A percentile compares a stretch with the other conserved stretches of the same genome.
These are phyloP conservation scores for Phytophthora boehmeriae DNA, from an alignment of 352 stramenopile species.

Conservation along the genomic window DNA sequence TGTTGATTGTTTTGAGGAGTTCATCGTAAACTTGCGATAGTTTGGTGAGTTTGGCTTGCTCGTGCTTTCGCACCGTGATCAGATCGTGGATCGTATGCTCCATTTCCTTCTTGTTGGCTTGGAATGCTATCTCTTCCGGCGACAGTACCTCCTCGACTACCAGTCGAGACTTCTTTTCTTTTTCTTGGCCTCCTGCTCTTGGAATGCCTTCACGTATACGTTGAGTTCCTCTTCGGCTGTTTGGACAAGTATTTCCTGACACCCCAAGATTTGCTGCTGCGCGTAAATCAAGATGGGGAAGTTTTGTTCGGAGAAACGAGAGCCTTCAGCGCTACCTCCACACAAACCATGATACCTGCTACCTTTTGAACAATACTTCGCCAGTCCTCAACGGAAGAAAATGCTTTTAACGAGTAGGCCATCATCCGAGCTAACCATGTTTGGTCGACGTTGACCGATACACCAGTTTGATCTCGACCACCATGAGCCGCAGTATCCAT, in stretches of 20 bases:
- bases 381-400: constrained; percentile 50
- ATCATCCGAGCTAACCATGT: constrained; percentile 59
- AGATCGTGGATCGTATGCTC: constrained; percentile 44
- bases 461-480: constrained; percentile 7
- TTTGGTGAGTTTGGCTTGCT: constrained; percentile 32
- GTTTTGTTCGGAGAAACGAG: constrained; percentile 65
- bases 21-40: constrained; percentile 30
- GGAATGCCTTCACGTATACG: constrained; percentile 50
- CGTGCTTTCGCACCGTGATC: constrained; percentile 18
- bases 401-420: constrained; percentile 38
- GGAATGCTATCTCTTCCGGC: constrained; percentile 68
- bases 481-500: constrained; percentile 37
- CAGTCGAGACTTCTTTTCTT: constrained; percentile 87
- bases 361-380: constrained; percentile 59
- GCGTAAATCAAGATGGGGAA: constrained; percentile 65
- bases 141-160: constrained; percentile 74
- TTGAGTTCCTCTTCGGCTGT: constrained; percentile 34
- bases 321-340: constrained; percentile 31
- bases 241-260: constrained; percentile 39
- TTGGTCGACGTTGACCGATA: constrained; percentile 42
- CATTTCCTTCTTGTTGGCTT: constrained; percentile 40
- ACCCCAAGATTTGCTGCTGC: constrained; percentile 60
- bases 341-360: constrained; percentile 55
- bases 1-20: constrained; percentile 59
- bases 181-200: constrained; percentile 70